Percentiles rank a stretch among this genome's conserved stretches.
Evolutionary conservation across 192 early-diverging fungal genomes (phyloP).

Genomic region (Paraglomus brasilianum): DNA sequence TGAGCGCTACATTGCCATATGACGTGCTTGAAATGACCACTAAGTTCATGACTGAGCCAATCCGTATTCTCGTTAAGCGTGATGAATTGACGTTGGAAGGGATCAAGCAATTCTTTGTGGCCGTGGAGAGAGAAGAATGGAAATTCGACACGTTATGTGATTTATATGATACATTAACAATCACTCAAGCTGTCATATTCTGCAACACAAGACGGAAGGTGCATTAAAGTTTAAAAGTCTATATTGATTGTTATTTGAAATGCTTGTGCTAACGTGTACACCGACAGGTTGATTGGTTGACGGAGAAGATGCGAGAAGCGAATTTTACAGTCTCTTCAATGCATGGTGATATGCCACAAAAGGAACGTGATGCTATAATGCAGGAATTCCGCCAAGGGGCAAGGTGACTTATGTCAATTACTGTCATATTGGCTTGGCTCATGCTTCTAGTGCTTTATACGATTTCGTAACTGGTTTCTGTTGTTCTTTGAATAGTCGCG

Average conservation of each 20-base stretch:
- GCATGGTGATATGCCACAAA: slow-evolving; percentile 99
- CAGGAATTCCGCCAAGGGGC: slow-evolving; percentile 92
- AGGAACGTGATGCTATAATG: slow-evolving; percentile 97
- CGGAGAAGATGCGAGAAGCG: slow-evolving; percentile 92
- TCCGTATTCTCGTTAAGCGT: slow-evolving; percentile 96
- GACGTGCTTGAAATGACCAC: slow-evolving; percentile 96
- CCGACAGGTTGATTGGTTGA: slow-evolving; percentile 87
- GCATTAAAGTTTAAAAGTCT: slow-evolving; percentile 17
- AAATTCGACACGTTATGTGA: slow-evolving; percentile 98
- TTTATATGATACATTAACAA: slow-evolving; percentile 93
- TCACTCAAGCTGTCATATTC: slow-evolving; percentile 99
- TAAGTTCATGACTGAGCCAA: slow-evolving; percentile 97
- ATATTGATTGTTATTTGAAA: not conserved
- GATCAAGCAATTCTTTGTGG: slow-evolving; percentile 98
- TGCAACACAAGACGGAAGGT: slow-evolving; percentile 95
- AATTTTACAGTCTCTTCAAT: slow-evolving; percentile 98
- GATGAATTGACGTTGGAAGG: slow-evolving; percentile 98
- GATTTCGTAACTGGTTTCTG: not conserved
- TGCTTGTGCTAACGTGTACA: not conserved
- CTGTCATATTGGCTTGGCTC: not conserved
- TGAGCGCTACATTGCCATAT: slow-evolving; percentile 89
- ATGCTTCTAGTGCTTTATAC: not conserved
- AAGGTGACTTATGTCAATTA: slow-evolving; percentile 45
- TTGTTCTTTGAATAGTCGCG: slow-evolving; percentile 63
- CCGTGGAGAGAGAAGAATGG: slow-evolving; percentile 97